A percentile compares a stretch with the other conserved stretches of the same genome.
phyloP scores from a whole-genome alignment of 306 rosid genomes.

The Prunus dulcis region DNA sequence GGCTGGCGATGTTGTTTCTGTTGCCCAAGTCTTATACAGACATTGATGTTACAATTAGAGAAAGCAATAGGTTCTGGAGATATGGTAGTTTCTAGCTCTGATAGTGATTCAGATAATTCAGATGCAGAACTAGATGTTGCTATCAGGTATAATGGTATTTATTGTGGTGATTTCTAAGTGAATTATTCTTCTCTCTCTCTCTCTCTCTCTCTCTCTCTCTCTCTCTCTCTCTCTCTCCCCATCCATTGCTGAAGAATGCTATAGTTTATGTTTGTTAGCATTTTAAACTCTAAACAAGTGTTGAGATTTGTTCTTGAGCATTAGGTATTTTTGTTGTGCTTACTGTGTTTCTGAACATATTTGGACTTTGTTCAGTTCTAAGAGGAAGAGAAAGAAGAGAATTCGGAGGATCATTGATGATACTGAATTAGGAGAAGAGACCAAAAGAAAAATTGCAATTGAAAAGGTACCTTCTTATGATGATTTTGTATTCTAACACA shows the following conservation, averaged over 20 bases:
- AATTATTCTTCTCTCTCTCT: not conserved
- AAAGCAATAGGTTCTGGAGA: constrained; percentile 44
- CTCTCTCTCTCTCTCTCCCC: not conserved
- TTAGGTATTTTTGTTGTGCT: not conserved
- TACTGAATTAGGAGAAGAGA: constrained; percentile 96
- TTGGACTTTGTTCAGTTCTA: constrained; percentile 48
- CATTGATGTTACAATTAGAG: constrained; percentile 48
- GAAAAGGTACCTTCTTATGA: constrained; percentile 60
- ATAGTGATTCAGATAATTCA: constrained; percentile 75
- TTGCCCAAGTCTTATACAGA: constrained; percentile 53
- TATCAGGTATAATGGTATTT: constrained; percentile 46
- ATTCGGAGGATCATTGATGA: constrained; percentile 96
- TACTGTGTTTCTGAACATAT: not conserved
- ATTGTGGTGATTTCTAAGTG: constrained; percentile 11
- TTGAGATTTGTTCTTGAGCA: not conserved
- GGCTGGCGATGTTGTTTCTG: constrained; percentile 83
- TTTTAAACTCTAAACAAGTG: not conserved
- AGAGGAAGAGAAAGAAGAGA: constrained; percentile 70
- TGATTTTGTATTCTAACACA: constrained; percentile 12
- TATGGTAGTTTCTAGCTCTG: constrained; percentile 52
- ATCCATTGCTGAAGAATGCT: not conserved
- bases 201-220: not conserved
- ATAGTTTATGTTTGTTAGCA: not conserved
- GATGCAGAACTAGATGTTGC: constrained; percentile 45
- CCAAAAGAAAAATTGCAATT: constrained; percentile 86